Evolutionary conservation across 1,139 yeast species (phyloP), one percentile per base, ranked within the genome.

Genomic region (Magnusiomyces sp.): DNA sequence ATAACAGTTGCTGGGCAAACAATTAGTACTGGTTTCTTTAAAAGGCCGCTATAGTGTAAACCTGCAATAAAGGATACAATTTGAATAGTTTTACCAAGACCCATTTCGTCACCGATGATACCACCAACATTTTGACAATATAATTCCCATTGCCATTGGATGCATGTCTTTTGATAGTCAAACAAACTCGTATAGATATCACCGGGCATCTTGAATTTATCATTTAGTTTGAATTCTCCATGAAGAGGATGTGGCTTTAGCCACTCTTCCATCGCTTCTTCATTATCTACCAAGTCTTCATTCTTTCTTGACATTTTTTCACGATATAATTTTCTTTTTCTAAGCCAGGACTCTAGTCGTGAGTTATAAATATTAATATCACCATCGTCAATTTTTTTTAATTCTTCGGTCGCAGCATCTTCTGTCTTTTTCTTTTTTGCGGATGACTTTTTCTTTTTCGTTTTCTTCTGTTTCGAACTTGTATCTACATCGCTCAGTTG

Each of bases 1-100:
- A 92, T 72, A 0, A 92, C 97, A 0, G 98, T 92, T 0, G 98
- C 97, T 0, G 98, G 98, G 53, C 96, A 95, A 0, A 92, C 97
- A 40, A 92, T 76, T 37, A 92, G 63, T 0, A 85, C 83, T 0
- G 98, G 98, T 45, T 83, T 84, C 20, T 78, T 75, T 4, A 92
- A 68, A 49, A 78, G 69, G 0, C 83, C 82, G 16, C 95, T 85
- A 62, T 89, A 86, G 61, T 89, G 95, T 39, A 92, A 70, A 0
- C 95, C 95, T 0, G 97, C 97, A 9, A 92, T 62, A 64, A 92
- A 92, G 0, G 97, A 80, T 40, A 88, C 88, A 7, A 92, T 77
- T 64, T 92, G 98, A 50, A 92, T 84, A 0, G 98, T 92, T 62
- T 92, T 92, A 1, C 98, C 98, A 14, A 92, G 68, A 0, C 98